Evolutionary conservation across 2,329 filamentous ascomycete genomes (phyloP).

Genomic region (Diaporthe sp.): DNA sequence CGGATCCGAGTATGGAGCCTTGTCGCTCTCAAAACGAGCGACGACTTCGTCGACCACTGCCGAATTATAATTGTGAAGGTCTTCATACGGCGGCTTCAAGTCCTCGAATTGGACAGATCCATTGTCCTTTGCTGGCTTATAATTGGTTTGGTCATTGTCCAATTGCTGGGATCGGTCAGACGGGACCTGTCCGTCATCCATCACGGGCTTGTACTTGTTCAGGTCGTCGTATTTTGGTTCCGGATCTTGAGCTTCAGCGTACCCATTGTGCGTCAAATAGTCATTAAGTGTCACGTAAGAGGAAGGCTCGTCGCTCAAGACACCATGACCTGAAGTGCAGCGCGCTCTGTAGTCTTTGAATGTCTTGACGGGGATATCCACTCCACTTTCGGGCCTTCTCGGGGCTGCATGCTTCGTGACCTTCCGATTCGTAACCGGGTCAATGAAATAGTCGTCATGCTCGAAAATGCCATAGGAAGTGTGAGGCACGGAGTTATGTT

Average conservation of each 20-base stretch:
- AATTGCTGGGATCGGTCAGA: slow-evolving; percentile 47
- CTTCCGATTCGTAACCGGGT: slow-evolving; percentile 72
- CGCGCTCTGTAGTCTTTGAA: slow-evolving; percentile 54
- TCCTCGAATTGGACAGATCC: slow-evolving; percentile 47
- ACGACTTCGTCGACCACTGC: slow-evolving; percentile 31
- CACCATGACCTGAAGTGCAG: slow-evolving; percentile 48
- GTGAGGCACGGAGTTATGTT: background rate
- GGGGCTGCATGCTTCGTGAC: slow-evolving; percentile 51
- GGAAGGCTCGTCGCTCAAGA: slow-evolving; percentile 47
- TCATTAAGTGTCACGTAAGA: background rate
- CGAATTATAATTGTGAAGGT: slow-evolving; percentile 58
- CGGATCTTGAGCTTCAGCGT: slow-evolving; percentile 49
- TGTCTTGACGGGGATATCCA: slow-evolving; percentile 48
- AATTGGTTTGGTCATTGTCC: slow-evolving; percentile 46
- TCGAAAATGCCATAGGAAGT: slow-evolving; percentile 33
- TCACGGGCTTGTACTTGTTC: slow-evolving; percentile 54
- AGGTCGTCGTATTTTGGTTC: slow-evolving; percentile 53
- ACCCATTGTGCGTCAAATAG: slow-evolving; percentile 47
- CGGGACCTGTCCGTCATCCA: slow-evolving; percentile 48
- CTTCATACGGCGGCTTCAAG: slow-evolving; percentile 54
- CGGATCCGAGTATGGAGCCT: background rate
- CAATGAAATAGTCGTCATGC: slow-evolving; percentile 60
- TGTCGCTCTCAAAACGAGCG: slow-evolving; percentile 11
- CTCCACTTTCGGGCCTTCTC: slow-evolving; percentile 42
- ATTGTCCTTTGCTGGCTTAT: slow-evolving; percentile 54